Percentiles rank a stretch among this genome's conserved stretches.
phyloP scores from a whole-genome alignment of 768 basidiomycete species.

The Boletus pseudo-olivaceus region DNA sequence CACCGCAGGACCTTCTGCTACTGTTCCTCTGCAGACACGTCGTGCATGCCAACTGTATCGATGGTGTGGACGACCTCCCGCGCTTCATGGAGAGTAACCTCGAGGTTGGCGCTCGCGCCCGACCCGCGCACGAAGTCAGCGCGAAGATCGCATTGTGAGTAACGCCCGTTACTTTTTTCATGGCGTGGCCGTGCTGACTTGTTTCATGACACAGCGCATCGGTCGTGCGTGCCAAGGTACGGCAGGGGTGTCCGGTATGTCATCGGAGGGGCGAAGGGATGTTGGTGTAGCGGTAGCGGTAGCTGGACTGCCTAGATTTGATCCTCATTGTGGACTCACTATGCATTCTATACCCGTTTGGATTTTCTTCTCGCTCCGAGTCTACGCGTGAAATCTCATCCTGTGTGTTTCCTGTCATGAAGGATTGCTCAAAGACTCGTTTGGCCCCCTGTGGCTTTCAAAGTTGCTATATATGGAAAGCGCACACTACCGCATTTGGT shows the following conservation, averaged over 20 bases:
- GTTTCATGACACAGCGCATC: conserved; percentile 51
- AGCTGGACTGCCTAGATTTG: background rate
- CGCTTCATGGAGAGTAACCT: conserved; percentile 52
- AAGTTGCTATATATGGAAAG: background rate
- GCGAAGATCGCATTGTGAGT: conserved; percentile 79
- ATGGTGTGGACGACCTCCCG: conserved; percentile 61
- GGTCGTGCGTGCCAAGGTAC: conserved; percentile 59
- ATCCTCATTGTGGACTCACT: conserved; percentile 10
- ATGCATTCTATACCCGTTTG: conserved; percentile 14
- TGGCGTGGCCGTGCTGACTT: background rate
- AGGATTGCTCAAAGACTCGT: background rate
- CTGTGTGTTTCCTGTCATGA: background rate
- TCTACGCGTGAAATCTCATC: background rate
- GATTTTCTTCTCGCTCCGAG: background rate
- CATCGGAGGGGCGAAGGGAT: conserved; percentile 52
- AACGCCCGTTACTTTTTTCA: background rate
- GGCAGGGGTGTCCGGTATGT: conserved; percentile 78
- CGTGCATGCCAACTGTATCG: conserved; percentile 77
- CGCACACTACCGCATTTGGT: background rate
- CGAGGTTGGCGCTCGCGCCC: conserved; percentile 40
- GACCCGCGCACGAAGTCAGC: conserved; percentile 45
- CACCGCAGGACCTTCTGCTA: conserved; percentile 57
- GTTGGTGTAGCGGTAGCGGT: background rate
- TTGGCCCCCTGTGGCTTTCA: too few relatives aligned
- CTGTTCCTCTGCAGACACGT: conserved; percentile 87